Conservation (phyloP, 2,329 filamentous ascomycete genomes). For the Nemania sp. region DNA sequence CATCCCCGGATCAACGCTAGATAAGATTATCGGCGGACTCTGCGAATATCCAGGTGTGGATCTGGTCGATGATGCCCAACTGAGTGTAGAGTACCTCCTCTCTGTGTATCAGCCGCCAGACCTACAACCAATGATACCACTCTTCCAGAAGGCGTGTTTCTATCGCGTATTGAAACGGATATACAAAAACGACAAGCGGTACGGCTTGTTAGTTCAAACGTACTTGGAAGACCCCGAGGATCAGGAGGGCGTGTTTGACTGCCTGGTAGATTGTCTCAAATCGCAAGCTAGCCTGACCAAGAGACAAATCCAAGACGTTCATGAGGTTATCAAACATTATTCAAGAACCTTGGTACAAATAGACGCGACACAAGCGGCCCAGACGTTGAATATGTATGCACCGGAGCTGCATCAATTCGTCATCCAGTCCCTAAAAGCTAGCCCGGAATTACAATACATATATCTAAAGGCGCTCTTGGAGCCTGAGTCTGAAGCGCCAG, state of each 20-base stretch:
- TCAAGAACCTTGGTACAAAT: constrained; percentile 69
- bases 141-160: constrained; percentile 81
- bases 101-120: constrained; percentile 93
- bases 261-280: constrained; percentile 75
- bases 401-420: constrained; percentile 69
- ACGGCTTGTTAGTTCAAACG: constrained; percentile 73
- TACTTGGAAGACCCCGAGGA: constrained; percentile 87
- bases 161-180: constrained; percentile 90
- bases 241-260: constrained; percentile 75
- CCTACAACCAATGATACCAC: constrained; percentile 72
- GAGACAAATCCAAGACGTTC: constrained; percentile 75
- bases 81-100: constrained; percentile 94
- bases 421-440: constrained; percentile 63
- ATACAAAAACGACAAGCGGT: constrained; percentile 80
- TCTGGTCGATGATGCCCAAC: constrained; percentile 88
- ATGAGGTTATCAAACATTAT: constrained; percentile 67
- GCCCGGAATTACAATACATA: constrained; percentile 69
- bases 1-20: constrained; percentile 82
- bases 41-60: constrained; percentile 83
- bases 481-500: constrained; percentile 47
- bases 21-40: constrained; percentile 77
- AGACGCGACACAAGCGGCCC: constrained; percentile 67
- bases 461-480: constrained; percentile 81
- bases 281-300: constrained; percentile 64
- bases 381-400: constrained; percentile 64